These are phyloP conservation scores for Phylloporus sp. DNA, from an alignment of 768 basidiomycete species.

Conservation along the genomic window DNA sequence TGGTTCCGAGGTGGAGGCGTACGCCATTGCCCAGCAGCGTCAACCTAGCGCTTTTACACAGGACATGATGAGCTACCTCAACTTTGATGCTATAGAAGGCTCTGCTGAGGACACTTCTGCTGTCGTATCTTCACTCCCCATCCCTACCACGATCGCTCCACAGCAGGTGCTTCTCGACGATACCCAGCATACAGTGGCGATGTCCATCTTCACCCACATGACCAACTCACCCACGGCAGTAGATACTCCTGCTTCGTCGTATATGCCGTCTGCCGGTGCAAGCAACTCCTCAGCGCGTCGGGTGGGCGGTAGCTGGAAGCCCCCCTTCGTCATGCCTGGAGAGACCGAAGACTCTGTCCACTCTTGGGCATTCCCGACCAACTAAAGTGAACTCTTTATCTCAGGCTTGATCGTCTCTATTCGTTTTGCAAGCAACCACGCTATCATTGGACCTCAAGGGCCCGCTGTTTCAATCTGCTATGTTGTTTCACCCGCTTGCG, in stretches of 20 bases:
- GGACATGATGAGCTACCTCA: slow-evolving; percentile 38
- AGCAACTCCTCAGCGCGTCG: slow-evolving; percentile 46
- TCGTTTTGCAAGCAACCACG: slow-evolving; percentile 4
- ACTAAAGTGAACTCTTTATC: background rate
- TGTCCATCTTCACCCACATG: slow-evolving; percentile 28
- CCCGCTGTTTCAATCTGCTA: background rate
- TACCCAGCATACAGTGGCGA: slow-evolving; percentile 14
- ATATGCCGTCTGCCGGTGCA: slow-evolving; percentile 56
- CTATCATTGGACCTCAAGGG: slow-evolving; percentile 6
- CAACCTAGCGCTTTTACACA: slow-evolving; percentile 23
- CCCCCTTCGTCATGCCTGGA: slow-evolving; percentile 12
- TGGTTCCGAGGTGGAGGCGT: slow-evolving; percentile 11
- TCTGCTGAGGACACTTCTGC: slow-evolving; percentile 2
- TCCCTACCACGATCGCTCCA: slow-evolving; percentile 15
- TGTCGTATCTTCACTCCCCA: background rate
- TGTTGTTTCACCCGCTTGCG: slow-evolving; percentile 15
- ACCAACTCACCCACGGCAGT: slow-evolving; percentile 12
- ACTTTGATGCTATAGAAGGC: slow-evolving; percentile 29
- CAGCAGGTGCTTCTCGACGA: slow-evolving; percentile 22
- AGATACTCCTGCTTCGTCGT: slow-evolving; percentile 23
- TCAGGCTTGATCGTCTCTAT: slow-evolving; percentile 9
- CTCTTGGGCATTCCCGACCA: slow-evolving; percentile 25
- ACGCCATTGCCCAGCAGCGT: slow-evolving; percentile 11
- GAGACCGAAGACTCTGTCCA: slow-evolving; percentile 31
- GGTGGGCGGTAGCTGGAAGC: slow-evolving; percentile 51